Evolutionary conservation across 2,329 filamentous ascomycete species (phyloP), one percentile per base, ranked within the genome.

Genomic region (Apiospora phragmitis): DNA sequence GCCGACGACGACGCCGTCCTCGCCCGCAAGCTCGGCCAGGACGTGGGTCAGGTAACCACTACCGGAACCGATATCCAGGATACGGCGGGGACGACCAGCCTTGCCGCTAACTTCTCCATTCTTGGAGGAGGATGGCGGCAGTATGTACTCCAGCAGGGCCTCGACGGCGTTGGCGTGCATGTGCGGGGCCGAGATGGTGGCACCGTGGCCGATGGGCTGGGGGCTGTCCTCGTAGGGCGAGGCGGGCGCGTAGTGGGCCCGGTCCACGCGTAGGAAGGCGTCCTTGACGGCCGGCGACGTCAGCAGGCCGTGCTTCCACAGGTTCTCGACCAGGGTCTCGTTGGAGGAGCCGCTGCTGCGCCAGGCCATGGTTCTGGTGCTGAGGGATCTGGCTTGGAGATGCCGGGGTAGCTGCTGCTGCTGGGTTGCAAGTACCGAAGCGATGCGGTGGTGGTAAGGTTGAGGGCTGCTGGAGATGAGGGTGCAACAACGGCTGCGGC

Each of bases 21-120:
- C 80, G 3, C 88, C 90, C 1, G 92, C 91, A 0, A 97, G 85
- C 78, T 95, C 93, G 0, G 94, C 95, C 9, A 98, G 82, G 0
- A 98, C 90, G 76, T 97, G 94, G 6, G 94, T 97, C 16, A 99
- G 84, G 78, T 98, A 98, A 0, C 93, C 93, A 2, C 89, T 92
- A 0, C 93, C 93, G 65, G 89, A 92, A 2, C 93, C 93, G 71
- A 95, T 87, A 76, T 95, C 93, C 2, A 95, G 85, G 1, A 94
- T 85, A 74, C 92, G 82, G 2, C 85, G 82, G 2, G 77, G 72
- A 47, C 77, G 69, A 59, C 74, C 16, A n/a, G n/a, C n/a, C 70
- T 51, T 21, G 21, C 21, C 68, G 35, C 11, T 68, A 42, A n/a
- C 49, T 12, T 38, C n/a, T 35, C 3, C n/a, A n/a, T n/a, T n/a